Conservation (phyloP, 106 monocot species). For the Alisma plantagoaquatica region DNA sequence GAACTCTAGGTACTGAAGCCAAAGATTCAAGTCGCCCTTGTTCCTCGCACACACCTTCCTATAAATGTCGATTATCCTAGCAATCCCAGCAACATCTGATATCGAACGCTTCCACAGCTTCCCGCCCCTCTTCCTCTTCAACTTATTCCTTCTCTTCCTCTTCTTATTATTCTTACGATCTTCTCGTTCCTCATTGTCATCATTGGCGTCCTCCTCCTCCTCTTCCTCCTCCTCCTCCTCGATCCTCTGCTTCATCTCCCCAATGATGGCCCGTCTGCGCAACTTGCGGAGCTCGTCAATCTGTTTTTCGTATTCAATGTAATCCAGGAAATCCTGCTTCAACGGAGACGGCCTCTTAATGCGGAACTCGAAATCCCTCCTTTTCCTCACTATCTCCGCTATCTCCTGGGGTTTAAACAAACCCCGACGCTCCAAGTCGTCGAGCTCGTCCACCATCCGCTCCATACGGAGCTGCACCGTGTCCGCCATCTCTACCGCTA, state of each 20-base stretch:
- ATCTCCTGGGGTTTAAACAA: constrained; percentile 64
- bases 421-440: constrained; percentile 70
- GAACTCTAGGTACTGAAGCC: constrained; percentile 86
- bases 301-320: constrained; percentile 68
- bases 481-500: constrained; percentile 50
- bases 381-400: constrained; percentile 53
- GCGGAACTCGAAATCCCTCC: constrained; percentile 84
- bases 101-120: constrained; percentile 77
- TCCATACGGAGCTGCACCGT: constrained; percentile 72
- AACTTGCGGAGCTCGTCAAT: constrained; percentile 52
- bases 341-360: constrained; percentile 70
- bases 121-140: constrained; percentile 12
- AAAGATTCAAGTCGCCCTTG: constrained; percentile 71
- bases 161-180: too few relatives aligned
- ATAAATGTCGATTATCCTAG: constrained; percentile 61
- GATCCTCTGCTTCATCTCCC: constrained; percentile 12
- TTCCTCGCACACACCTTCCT: constrained; percentile 34
- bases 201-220: constrained; percentile 9
- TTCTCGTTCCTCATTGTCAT: constrained; percentile 4
- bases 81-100: constrained; percentile 48
- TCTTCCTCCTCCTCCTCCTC: constrained; percentile 5
- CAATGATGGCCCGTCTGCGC: constrained; percentile 44
- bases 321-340: constrained; percentile 55
- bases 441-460: constrained; percentile 88
- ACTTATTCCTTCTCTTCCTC: constrained; percentile 4